Evolutionary conservation across 495 filamentous ascomycete genomes (phyloP).

Genomic region (Pseudevernia furfuracea): DNA sequence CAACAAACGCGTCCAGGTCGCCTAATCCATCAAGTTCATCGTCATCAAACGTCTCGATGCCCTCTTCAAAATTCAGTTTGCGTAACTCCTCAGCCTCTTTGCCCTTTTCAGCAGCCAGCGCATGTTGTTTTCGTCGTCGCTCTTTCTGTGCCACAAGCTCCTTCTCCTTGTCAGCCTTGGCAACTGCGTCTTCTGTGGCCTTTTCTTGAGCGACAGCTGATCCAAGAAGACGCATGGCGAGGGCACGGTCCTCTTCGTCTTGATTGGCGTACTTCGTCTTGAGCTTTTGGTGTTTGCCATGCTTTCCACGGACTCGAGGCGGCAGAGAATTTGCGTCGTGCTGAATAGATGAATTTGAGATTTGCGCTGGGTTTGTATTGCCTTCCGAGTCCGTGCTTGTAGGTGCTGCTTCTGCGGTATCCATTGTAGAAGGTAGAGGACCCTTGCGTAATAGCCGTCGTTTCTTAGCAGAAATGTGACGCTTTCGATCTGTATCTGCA

Average conservation of each 20-base stretch:
- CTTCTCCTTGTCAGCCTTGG: conserved; percentile 48
- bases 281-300: conserved; percentile 76
- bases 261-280: conserved; percentile 89
- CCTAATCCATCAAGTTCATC: conserved; percentile 46
- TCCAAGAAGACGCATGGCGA: conserved; percentile 76
- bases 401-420: conserved; percentile 13
- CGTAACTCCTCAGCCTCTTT: conserved; percentile 55
- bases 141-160: conserved; percentile 58
- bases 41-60: conserved; percentile 50
- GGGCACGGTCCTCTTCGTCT: conserved; percentile 82
- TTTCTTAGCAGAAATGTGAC: conserved; percentile 46
- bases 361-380: conserved; percentile 1
- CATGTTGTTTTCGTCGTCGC: conserved; percentile 70
- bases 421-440: conserved; percentile 24
- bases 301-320: conserved; percentile 65
- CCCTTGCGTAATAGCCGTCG: conserved; percentile 43
- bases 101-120: conserved; percentile 55
- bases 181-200: conserved; percentile 41
- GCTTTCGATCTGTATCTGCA: conserved; percentile 8
- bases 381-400: neutral
- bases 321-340: conserved; percentile 34
- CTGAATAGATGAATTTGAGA: conserved; percentile 21
- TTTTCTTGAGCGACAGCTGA: conserved; percentile 52
- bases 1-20: conserved; percentile 66
- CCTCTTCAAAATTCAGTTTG: conserved; percentile 44